Evolutionary conservation across 2,329 filamentous ascomycete genomes (phyloP).

Genomic region (Claviceps humidiphila): DNA sequence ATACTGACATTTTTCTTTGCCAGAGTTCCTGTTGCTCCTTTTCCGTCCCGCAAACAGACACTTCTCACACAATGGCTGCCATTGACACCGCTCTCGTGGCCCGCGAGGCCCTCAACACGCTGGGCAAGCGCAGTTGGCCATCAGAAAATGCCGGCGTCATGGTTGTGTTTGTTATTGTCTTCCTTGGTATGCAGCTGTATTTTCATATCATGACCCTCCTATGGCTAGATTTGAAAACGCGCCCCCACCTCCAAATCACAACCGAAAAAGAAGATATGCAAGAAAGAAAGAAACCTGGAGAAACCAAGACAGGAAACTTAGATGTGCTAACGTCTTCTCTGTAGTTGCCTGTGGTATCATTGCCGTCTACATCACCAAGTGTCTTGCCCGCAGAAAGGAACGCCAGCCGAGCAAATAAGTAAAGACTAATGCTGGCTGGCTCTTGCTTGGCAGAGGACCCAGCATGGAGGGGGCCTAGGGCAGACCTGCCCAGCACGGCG

Average conservation of each 20-base stretch:
- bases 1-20: neutral
- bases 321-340: slow-evolving; percentile 6
- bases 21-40: neutral
- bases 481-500: neutral
- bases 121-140: slow-evolving; percentile 30
- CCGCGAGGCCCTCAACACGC: slow-evolving; percentile 19
- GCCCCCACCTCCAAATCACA: no score
- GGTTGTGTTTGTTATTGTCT: slow-evolving; percentile 31
- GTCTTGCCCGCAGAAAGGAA: slow-evolving; percentile 12
- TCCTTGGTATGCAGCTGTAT: slow-evolving; percentile 20
- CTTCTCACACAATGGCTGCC: slow-evolving; percentile 23
- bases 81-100: slow-evolving; percentile 22
- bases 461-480: neutral
- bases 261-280: no score
- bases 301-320: no score
- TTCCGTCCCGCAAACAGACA: neutral
- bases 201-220: no score
- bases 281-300: neutral
- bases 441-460: neutral
- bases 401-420: slow-evolving; percentile 15
- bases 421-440: slow-evolving; percentile 6
- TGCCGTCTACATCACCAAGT: slow-evolving; percentile 20
- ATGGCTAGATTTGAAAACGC: no score
- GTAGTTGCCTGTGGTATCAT: slow-evolving; percentile 21
- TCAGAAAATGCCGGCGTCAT: slow-evolving; percentile 25